Evolutionary conservation across 2,329 filamentous ascomycete species (phyloP).

Genomic region (Sclerotinia minor): DNA sequence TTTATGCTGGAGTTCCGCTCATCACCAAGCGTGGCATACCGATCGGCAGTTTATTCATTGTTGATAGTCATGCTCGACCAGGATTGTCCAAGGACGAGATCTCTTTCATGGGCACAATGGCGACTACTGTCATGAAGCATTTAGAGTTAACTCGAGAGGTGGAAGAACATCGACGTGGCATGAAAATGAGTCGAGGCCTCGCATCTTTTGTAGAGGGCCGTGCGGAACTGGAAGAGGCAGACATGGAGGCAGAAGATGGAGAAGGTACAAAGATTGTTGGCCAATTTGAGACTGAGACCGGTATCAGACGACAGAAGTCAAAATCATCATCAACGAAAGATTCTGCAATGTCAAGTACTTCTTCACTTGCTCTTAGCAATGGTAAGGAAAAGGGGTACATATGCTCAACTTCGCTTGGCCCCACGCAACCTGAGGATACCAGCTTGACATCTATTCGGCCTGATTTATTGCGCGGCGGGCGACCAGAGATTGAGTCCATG

Average conservation of each 20-base stretch:
- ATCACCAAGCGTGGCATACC: constrained; percentile 41
- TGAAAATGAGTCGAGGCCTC: constrained; percentile 55
- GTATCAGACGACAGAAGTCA: constrained; percentile 30
- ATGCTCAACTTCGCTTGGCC: constrained; percentile 27
- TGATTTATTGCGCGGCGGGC: constrained; percentile 13
- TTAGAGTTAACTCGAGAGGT: constrained; percentile 57
- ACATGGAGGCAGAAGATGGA: constrained; percentile 35
- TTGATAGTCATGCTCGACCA: constrained; percentile 56
- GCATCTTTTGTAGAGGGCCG: constrained; percentile 55
- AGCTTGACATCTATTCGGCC: constrained; percentile 23
- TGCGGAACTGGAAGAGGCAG: constrained; percentile 37
- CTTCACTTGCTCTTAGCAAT: constrained; percentile 27
- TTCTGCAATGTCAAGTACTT: constrained; percentile 23
- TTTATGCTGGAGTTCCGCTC: constrained; percentile 42
- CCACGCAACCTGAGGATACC: constrained; percentile 31
- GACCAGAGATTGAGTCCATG: constrained; percentile 26
- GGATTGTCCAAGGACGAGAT: constrained; percentile 52
- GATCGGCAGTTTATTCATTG: constrained; percentile 62
- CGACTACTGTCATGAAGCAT: constrained; percentile 59
- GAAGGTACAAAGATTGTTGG: constrained; percentile 39
- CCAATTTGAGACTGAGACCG: constrained; percentile 36
- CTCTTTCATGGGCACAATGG: constrained; percentile 58
- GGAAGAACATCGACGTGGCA: constrained; percentile 55
- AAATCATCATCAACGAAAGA: constrained; percentile 28
- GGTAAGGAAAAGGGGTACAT: constrained; percentile 36